Base-by-base conservation (phyloP, 345 rosid species). In the Trapa incisa region DNA sequence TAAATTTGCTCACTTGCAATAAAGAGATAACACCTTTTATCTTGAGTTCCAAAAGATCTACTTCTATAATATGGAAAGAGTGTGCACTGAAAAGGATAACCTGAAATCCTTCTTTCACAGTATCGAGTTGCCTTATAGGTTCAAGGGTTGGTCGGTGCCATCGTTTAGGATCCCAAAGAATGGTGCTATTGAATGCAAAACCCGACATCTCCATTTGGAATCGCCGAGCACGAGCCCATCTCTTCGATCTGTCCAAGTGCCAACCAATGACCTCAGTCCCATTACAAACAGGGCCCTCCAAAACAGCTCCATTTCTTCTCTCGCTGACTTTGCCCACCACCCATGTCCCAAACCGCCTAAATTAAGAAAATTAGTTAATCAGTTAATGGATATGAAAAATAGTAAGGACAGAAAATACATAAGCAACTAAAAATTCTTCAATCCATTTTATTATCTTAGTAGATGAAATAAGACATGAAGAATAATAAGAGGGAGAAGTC, bases 141-240 rank as follows among this genome's bases (percentile, higher is more conserved):
- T 83, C 85, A 42, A 70, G 76, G 17, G 80, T 80, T 2, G 89
- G 85, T 45, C 86, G 74, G 64, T 75, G 87, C 89, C 92, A 87
- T 68, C 73, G 71, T 68, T 83, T 81, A 22, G 80, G 82, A 80
- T 81, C 89, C 92, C 89, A 85, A 39, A 87, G 80, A 38, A 83
- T 80, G 68, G 86, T 76, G 71, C 89, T 85, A 54, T 87, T 87
- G 71, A 83, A 87, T 71, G 92, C 89, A 70, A 87, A 85, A 57
- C 92, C 92, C 0, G 80, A 66, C 71, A 81, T 69, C 53, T 79
- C 85, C 53, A 82, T 80, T 75, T 81, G 82, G 80, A 87, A 87
- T 78, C 92, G 81, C 47, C 75, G 69, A 58, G 47, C 16, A 32
- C 14, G 35, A 65, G 70, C 76, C 76, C 81, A 75, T 71, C 36